Base-by-base conservation (phyloP, 768 basidiomycete genomes). In the Leccinum longicurvipes region DNA sequence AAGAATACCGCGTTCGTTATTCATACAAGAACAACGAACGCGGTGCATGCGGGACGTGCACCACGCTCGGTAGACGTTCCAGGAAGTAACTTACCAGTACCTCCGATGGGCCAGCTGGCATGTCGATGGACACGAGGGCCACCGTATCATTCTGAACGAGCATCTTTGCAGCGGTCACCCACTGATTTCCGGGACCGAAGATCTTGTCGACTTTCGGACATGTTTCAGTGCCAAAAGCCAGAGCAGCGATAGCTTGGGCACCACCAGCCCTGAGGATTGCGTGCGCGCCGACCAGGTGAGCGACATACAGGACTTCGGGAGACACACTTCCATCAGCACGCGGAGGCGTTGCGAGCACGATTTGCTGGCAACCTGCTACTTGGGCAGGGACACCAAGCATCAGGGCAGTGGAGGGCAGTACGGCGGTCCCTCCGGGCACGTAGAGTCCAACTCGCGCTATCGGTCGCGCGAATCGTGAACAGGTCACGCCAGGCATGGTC, bases 81-180 rank as follows among this genome's bases (percentile, higher is more conserved):
- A 4, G 28, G 31, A 42, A 39, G 6, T 17, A n/a, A 68, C 70
- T 72, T 66, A 97, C 97, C 65, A 99, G 77, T 23, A 99, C 96
- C 73, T 99, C 97, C 4, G 91, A 94, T 27, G 97, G 97, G 7
- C 97, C 97, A 31, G 97, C 97, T 48, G 97, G 97, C 93, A 99
- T 98, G 72, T 99, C 97, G 64, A 98, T 99, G 15, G 92, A 90
- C 7, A 98, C 94, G 59, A 95, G 73, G 9, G 97, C 96, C 64
- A 95, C 91, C 12, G 95, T 95, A 68, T 99, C 97, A 72, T 98
- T 99, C 70, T 98, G 95, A 24, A 99, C 96, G 52, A 96, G 74
- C 97, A 99, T 98, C 77, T 99, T 99, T 50, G 96, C 97, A 2
- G 97, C 97, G 2, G 96, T 99, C 23, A 99, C 97, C 93, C 95